Evolutionary conservation across 768 basidiomycete genomes (phyloP), one percentile per base, ranked within the genome.

Genomic region (Rhodosporidiobolus odoratus): DNA sequence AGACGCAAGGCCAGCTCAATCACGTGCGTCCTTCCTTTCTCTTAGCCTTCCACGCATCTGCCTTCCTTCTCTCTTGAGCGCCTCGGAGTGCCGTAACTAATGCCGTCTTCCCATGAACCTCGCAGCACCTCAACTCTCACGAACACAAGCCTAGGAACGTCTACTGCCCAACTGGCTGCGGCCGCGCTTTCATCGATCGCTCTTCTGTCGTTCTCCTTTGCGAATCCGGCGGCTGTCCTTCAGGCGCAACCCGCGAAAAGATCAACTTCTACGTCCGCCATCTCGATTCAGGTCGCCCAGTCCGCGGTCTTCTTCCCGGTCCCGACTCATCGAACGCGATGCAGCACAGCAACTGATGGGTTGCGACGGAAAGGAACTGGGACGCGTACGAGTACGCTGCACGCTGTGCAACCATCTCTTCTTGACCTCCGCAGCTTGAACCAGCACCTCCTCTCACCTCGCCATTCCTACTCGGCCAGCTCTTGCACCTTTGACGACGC

Each of bases 361-460:
- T 58, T 40, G 57, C 57, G 23, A 40, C 57, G 8, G 57, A 58
- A 23, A 7, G n/a, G 38, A 40, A n/a, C 37, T 58, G 57, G 57
- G 38, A 41, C 57, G 4, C 40, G 17, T 12, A 13, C 2, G 40
- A 13, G 40, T 1, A 40, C n/a, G 16, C 41, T 59, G 58, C 58
- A 4, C 38, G 7, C 41, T 45, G 9, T 43, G 41, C 58, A 4
- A 9, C 13, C 17, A 21, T 2, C 16, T 30, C 40, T 59, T 43
- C 41, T 19, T 6, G n/a, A 30, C 40, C 5, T 43, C 45, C 40
- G 19, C 30, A 40, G 58, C n/a, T 30, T 59, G 12, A 59, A 59
- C 30, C 40, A 27, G n/a, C 58, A 59, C 41, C 58, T 59, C 58
- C 13, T 30, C 27, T 59, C 58, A 19, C 58, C 58, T 4, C 58